Percentiles rank a stretch among this genome's conserved stretches.
phyloP scores from a whole-genome alignment of 257 asterid genomes.

The Apocynum venetum region DNA sequence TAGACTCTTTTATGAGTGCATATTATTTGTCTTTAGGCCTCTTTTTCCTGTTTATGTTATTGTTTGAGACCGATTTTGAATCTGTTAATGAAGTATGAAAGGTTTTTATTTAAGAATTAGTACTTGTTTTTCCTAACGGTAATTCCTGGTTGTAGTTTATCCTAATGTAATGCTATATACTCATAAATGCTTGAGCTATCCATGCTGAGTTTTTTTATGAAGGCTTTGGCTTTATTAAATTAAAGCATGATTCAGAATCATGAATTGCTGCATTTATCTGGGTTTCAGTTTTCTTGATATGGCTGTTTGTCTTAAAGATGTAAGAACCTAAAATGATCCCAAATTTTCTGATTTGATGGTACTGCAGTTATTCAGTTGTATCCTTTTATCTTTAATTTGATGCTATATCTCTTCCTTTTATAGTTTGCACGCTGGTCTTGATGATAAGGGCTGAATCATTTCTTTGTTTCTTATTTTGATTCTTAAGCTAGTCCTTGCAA shows the following conservation, averaged over 20 bases:
- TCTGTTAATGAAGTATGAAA: background rate
- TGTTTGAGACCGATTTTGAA: background rate
- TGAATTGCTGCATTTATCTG: background rate
- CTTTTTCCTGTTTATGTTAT: background rate
- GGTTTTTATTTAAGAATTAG: background rate
- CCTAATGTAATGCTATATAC: background rate
- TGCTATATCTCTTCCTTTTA: too few species aligned
- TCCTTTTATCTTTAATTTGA: background rate
- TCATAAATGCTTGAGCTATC: background rate
- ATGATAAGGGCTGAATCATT: background rate
- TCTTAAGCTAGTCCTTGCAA: constrained; percentile 5
- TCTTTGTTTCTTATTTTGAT: constrained; percentile 25
- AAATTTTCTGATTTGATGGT: background rate
- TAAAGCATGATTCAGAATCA: background rate
- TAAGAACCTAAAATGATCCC: background rate
- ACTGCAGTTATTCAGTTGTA: background rate
- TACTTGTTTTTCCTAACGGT: background rate
- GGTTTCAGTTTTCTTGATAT: background rate
- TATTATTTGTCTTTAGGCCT: background rate
- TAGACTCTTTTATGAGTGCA: background rate
- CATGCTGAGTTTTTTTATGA: background rate
- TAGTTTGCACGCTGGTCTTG: background rate
- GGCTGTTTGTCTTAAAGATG: background rate
- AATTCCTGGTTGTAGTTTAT: background rate
- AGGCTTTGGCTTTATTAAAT: background rate